A percentile compares a stretch with the other conserved stretches of the same genome.
These are phyloP conservation scores for Aspergillus udagawae DNA, from an alignment of 2,329 filamentous ascomycete genomes.

Conservation along the genomic window DNA sequence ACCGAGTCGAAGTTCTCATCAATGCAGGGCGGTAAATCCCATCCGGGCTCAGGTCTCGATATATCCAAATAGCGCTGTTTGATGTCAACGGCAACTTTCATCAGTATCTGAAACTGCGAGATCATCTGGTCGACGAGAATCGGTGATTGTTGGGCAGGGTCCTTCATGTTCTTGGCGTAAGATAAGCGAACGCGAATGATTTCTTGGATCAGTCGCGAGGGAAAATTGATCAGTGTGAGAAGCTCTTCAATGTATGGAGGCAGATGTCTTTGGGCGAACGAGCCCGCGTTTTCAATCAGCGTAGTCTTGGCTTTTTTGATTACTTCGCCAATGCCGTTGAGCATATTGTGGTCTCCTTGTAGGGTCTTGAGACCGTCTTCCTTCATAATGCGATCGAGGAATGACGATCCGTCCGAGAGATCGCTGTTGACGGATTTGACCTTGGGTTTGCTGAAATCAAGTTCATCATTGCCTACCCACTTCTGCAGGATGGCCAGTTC, in stretches of 20 bases:
- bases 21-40: slow-evolving; percentile 93
- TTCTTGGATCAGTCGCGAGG: slow-evolving; percentile 90
- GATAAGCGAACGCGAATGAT: slow-evolving; percentile 88
- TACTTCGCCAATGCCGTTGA: slow-evolving; percentile 75
- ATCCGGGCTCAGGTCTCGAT: slow-evolving; percentile 81
- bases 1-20: slow-evolving; percentile 94
- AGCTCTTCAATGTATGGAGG: slow-evolving; percentile 96
- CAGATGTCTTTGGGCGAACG: slow-evolving; percentile 83
- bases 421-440: slow-evolving; percentile 65
- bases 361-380: slow-evolving; percentile 91
- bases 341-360: slow-evolving; percentile 77
- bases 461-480: slow-evolving; percentile 94
- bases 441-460: slow-evolving; percentile 80
- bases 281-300: slow-evolving; percentile 77
- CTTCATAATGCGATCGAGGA: slow-evolving; percentile 90
- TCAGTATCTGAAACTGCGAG: slow-evolving; percentile 85
- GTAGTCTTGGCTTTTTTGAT: slow-evolving; percentile 93
- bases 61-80: slow-evolving; percentile 84
- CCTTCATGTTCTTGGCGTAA: slow-evolving; percentile 93
- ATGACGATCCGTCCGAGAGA: slow-evolving; percentile 83
- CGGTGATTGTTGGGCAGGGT: slow-evolving; percentile 83
- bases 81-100: slow-evolving; percentile 87
- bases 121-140: slow-evolving; percentile 99
- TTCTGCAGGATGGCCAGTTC: slow-evolving; percentile 86
- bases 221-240: slow-evolving; percentile 94